Base-by-base conservation (phyloP, 1,284 basidiomycete species). In the Cerioporus squamosus region DNA sequence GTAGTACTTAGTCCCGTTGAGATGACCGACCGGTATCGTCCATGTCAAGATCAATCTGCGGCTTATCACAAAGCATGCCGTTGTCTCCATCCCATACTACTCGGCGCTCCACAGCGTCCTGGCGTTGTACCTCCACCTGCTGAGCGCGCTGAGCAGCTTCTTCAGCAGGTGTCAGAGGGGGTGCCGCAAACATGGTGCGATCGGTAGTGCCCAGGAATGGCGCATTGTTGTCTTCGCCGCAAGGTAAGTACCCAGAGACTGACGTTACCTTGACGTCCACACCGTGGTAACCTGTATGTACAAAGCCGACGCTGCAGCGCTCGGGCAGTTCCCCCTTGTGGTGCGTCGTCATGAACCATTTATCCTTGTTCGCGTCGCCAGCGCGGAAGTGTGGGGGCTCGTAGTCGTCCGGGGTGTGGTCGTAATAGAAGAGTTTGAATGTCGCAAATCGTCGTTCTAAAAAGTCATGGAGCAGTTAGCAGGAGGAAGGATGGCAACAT, bases 361-460 rank as follows among this genome's bases (percentile, higher is more conserved):
- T 87, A 66, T 92, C 87, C 60, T 81, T 84, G 15, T 86, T 78
- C 10, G 74, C 73, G 67, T 93, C 88, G 0, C 86, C 90, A 7
- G 87, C 73, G 53, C 81, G 80, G 67, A 93, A 93, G 70, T 88
- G 78, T 0, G 87, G 87, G 5, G 91, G 91, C 69, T 93, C 90
- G 62, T 93, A 93, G 51, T 90, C 85, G 5, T 80, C 75, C 0
- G 92, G 93, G 5, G 91, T 87, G 20, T 85, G 78, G 42, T 90
- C 85, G 20, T 85, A 87, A 69, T 93, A 94, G 67, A 89, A 90
- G 15, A 91, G 74, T 68, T 94, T 94, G 75, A 94, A 90, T n/a
- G 87, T 90, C 22, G 90, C 90, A 68, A 81, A 94, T 33, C 91
- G 86, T 47, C 85, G 87, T 68, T 84, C 91, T 93, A 62, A 33